phyloP scores from a whole-genome alignment of 2,329 filamentous ascomycete genomes.

The Leptographium procerum region DNA sequence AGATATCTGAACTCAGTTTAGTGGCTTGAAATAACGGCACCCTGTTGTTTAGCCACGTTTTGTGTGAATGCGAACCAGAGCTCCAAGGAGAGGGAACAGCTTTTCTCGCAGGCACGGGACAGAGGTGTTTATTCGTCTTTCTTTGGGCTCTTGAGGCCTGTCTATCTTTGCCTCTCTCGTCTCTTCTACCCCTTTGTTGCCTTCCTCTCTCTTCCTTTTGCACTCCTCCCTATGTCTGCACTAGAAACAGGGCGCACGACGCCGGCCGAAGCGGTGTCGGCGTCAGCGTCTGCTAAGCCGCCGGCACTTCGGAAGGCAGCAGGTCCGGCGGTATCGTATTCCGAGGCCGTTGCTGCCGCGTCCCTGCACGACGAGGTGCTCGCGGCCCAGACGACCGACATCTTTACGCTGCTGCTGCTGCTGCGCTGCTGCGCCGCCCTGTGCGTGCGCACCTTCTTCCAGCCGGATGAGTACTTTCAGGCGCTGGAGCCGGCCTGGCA shows the following conservation, averaged over 20 bases:
- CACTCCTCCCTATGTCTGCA: background rate
- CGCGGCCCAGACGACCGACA: constrained; percentile 22
- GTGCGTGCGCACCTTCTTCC: constrained; percentile 79
- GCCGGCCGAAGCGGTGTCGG: background rate
- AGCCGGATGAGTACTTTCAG: constrained; percentile 97
- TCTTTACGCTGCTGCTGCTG: constrained; percentile 38
- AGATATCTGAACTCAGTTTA: no score
- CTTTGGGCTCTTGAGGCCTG: no score
- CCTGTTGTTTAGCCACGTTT: background rate
- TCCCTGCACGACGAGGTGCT: constrained; percentile 17
- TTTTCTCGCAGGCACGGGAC: no score
- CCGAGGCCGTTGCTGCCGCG: constrained; percentile 1
- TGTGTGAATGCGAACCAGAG: no score
- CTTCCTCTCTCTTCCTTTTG: background rate
- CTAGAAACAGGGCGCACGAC: background rate
- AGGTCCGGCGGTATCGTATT: background rate
- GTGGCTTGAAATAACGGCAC: background rate
- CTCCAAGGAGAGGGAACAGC: no score
- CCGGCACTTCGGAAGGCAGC: background rate
- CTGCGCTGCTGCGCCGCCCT: constrained; percentile 74
- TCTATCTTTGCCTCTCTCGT: background rate
- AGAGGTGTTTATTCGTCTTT: background rate
- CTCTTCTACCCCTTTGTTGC: background rate
- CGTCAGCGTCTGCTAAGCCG: background rate
- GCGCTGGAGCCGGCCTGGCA: constrained; percentile 90